Base-by-base conservation (phyloP, 768 basidiomycete species). In the Agrocybe praecox region DNA sequence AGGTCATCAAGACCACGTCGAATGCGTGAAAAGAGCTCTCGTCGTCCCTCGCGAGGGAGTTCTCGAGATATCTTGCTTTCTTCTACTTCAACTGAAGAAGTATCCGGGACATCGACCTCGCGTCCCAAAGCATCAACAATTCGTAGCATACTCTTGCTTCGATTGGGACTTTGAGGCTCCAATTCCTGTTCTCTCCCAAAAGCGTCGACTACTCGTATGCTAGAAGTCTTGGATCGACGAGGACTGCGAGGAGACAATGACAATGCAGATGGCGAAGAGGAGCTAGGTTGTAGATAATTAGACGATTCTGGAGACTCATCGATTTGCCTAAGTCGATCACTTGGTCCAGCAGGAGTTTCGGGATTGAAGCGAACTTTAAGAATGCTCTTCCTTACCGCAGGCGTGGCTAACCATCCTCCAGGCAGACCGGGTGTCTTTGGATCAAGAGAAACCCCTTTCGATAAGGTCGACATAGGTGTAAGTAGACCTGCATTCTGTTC, bases 341-440 rank as follows among this genome's bases (percentile, higher is more conserved):
- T n/a, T 40, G 36, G 36, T 40, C 36, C n/a, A 14, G 36, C 12
- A 40, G 65, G 43, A 12, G 63, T 40, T 61, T 70, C 70, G 23
- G 79, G 75, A 60, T 91, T 84, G 62, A 92, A 92, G 42, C 90
- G 85, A 52, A 93, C 90, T 67, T 88, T 89, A 58, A 86, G 68
- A 22, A 85, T 73, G 57, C 83, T 85, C 67, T 84, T 89, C 62
- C 79, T 75, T 18, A 71, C 52, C 3, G 76, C 77, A 2, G 89
- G 87, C 14, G 89, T 89, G 2, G 73, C 69, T 46, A 80, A 59
- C 86, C 88, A 90, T 40, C 79, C 87, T 36, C 89, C 89, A 18
- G 89, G 88, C 2, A 80, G 82, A n/a, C 78, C 83, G 42, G 89
- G 88, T 0, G 87, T 90, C 55, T 81, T 81, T 17, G 72, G 56